Evolutionary conservation across 1,284 basidiomycete genomes (phyloP).

Genomic region (Trichosporon asahii): DNA sequence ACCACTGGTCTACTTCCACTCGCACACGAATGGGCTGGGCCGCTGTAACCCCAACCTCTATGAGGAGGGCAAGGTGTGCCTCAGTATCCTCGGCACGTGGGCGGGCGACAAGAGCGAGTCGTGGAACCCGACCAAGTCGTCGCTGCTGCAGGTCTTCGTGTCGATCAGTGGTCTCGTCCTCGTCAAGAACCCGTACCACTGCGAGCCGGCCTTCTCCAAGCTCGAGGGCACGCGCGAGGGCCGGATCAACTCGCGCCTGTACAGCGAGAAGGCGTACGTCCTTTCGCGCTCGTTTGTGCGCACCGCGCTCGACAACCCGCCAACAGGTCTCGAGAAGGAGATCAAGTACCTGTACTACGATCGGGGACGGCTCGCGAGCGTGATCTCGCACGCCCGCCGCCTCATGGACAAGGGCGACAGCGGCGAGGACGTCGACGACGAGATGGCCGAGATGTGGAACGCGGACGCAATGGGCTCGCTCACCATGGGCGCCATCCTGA

Average conservation of each 20-base stretch:
- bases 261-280: conserved; percentile 80
- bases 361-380: conserved; percentile 63
- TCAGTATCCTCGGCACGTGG: conserved; percentile 90
- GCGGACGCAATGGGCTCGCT: conserved; percentile 67
- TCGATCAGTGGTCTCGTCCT: conserved; percentile 91
- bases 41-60: conserved; percentile 79
- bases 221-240: conserved; percentile 83
- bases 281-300: conserved; percentile 83
- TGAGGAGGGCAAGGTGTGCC: conserved; percentile 91
- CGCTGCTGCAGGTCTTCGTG: conserved; percentile 84
- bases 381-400: conserved; percentile 62
- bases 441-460: conserved; percentile 51
- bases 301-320: conserved; percentile 73
- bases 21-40: conserved; percentile 91
- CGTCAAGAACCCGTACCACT: conserved; percentile 90
- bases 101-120: conserved; percentile 78
- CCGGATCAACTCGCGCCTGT: conserved; percentile 62
- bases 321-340: conserved; percentile 68
- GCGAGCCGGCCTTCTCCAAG: conserved; percentile 85
- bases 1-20: conserved; percentile 82
- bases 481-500: conserved; percentile 75
- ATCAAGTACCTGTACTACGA: conserved; percentile 70
- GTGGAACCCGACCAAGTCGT: conserved; percentile 69
- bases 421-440: conserved; percentile 49
- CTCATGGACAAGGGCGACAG: conserved; percentile 60